Evolutionary conservation across 345 rosid genomes (phyloP).

Genomic region (Raphanus raphanistrum): DNA sequence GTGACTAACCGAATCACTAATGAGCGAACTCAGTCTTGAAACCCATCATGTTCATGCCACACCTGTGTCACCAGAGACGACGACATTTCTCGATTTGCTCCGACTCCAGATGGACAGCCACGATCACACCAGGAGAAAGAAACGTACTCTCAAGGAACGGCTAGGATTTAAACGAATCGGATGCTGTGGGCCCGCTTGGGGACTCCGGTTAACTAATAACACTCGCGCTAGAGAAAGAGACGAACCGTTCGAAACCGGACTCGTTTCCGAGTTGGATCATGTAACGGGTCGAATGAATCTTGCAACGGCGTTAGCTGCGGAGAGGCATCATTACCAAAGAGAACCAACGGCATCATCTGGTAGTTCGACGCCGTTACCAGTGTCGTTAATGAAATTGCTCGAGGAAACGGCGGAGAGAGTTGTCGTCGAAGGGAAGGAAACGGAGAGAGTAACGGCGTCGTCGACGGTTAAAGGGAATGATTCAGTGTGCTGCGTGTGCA

Average conservation of each 20-base stretch:
- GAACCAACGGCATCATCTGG: not conserved
- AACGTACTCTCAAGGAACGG: conserved; percentile 59
- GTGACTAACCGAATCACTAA: conserved; percentile 25
- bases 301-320: not conserved
- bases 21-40: conserved; percentile 48
- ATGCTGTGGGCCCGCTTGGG: conserved; percentile 74
- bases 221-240: conserved; percentile 42
- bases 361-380: not conserved
- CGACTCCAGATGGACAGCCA: conserved; percentile 50
- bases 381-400: not conserved
- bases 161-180: conserved; percentile 59
- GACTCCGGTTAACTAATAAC: conserved; percentile 42
- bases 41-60: conserved; percentile 45
- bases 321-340: not conserved
- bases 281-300: not conserved
- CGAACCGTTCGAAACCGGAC: conserved; percentile 14
- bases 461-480: not conserved
- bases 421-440: not conserved
- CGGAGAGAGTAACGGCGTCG: not conserved
- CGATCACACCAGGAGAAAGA: conserved; percentile 43
- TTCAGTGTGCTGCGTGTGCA: not conserved
- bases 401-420: not conserved
- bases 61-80: conserved; percentile 27
- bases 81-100: conserved; percentile 55
- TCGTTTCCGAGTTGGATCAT: not conserved